A percentile compares a stretch with the other conserved stretches of the same genome.
Evolutionary conservation across 2,329 filamentous ascomycete genomes (phyloP).

Genomic region (Lachnellula subtilissima): DNA sequence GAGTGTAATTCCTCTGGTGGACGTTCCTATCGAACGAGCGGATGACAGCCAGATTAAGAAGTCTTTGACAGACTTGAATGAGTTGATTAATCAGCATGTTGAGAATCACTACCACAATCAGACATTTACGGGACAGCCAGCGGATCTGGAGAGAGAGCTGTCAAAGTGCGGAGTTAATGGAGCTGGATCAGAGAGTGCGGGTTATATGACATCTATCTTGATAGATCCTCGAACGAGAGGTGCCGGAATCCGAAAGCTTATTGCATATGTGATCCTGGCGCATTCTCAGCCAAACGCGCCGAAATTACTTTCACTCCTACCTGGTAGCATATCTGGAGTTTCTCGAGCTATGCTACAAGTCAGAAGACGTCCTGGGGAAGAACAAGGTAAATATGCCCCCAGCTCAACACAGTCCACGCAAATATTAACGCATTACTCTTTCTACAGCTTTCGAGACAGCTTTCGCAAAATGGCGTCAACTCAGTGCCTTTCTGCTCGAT

Average conservation of each 20-base stretch:
- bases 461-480: slow-evolving; percentile 6
- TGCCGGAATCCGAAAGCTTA: background rate
- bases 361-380: slow-evolving; percentile 1
- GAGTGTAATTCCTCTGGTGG: slow-evolving; percentile 1
- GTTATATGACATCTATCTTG: slow-evolving; percentile 1
- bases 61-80: slow-evolving; percentile 33
- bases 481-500: slow-evolving; percentile 5
- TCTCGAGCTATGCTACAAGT: background rate
- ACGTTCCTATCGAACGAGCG: slow-evolving; percentile 35
- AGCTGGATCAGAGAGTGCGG: background rate
- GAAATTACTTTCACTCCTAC: background rate
- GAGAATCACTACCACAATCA: slow-evolving; percentile 36
- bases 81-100: slow-evolving; percentile 38
- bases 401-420: background rate
- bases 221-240: slow-evolving; percentile 1
- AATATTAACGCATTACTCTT: background rate
- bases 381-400: slow-evolving; percentile 1
- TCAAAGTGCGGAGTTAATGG: background rate
- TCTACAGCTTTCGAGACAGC: slow-evolving; percentile 4
- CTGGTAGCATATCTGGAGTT: background rate
- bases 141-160: background rate
- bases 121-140: slow-evolving; percentile 9
- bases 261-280: slow-evolving; percentile 3
- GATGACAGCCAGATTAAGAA: slow-evolving; percentile 34
- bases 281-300: background rate